Evolutionary conservation across 2,329 filamentous ascomycete species (phyloP).

Genomic region (Zymoseptoria ardabiliae): DNA sequence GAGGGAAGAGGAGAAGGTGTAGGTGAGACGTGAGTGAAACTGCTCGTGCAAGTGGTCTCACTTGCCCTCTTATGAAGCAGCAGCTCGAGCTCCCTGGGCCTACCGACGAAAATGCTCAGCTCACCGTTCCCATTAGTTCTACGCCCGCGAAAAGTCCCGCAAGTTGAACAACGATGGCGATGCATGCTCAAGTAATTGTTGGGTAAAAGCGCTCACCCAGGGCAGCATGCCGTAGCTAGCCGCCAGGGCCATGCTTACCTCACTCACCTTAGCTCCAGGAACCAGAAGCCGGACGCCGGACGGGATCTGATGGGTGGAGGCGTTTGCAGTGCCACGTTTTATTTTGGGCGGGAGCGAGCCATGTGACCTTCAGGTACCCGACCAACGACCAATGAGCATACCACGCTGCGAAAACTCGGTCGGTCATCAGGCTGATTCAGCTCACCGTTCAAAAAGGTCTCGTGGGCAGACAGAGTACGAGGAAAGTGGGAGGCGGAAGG

Average conservation of each 20-base stretch:
- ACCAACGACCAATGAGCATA: too few relatives aligned
- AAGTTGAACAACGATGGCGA: not conserved
- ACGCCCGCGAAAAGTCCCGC: not conserved
- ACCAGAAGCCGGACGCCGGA: not conserved
- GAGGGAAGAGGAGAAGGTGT: not conserved
- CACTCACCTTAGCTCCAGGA: not conserved
- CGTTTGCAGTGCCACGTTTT: not conserved
- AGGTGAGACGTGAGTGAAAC: not conserved
- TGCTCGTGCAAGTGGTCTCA: too few relatives aligned
- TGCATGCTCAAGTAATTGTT: not conserved
- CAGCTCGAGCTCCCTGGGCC: too few relatives aligned
- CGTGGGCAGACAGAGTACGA: too few relatives aligned
- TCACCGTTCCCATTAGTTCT: not conserved
- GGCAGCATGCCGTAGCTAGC: not conserved
- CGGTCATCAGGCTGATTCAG: too few relatives aligned
- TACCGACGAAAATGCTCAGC: not conserved
- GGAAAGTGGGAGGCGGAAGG: too few relatives aligned
- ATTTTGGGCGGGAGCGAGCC: not conserved
- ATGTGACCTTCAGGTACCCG: not conserved
- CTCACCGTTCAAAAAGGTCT: too few relatives aligned
- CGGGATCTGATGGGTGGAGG: not conserved
- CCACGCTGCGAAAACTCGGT: too few relatives aligned
- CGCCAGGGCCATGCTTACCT: not conserved
- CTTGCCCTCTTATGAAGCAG: too few relatives aligned
- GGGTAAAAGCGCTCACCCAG: not conserved